Evolutionary conservation across 2,329 filamentous ascomycete species (phyloP).

Genomic region (Rhynchosporium secalis): DNA sequence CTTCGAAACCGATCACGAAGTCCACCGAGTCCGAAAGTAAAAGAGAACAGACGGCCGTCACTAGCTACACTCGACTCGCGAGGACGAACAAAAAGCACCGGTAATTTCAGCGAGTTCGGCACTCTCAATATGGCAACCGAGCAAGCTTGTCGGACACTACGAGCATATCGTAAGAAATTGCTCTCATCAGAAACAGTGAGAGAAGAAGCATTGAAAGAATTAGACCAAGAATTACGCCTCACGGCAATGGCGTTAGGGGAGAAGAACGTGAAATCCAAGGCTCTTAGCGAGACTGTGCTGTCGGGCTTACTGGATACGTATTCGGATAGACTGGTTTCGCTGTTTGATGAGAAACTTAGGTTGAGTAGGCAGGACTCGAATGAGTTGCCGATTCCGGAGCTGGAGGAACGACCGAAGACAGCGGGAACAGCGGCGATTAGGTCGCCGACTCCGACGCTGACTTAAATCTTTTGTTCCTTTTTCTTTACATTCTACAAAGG

Average conservation of each 20-base stretch:
- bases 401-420: constrained; percentile 33
- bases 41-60: constrained; percentile 51
- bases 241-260: constrained; percentile 57
- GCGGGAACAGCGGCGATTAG: constrained; percentile 22
- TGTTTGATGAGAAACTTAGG: constrained; percentile 71
- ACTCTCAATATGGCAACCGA: constrained; percentile 64
- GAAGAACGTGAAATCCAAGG: constrained; percentile 42
- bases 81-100: constrained; percentile 51
- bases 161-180: constrained; percentile 64
- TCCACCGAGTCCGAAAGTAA: constrained; percentile 35
- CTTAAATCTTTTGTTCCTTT: not conserved
- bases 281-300: constrained; percentile 58
- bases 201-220: constrained; percentile 58
- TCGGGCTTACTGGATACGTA: constrained; percentile 72
- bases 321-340: constrained; percentile 67
- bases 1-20: constrained; percentile 37
- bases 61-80: constrained; percentile 49
- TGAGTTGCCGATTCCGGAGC: constrained; percentile 19
- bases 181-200: constrained; percentile 55
- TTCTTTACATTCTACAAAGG: constrained; percentile 3
- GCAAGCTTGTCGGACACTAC: constrained; percentile 61
- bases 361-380: constrained; percentile 41
- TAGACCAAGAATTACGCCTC: constrained; percentile 64
- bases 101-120: constrained; percentile 49
- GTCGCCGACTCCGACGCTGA: not conserved